Conservation (phyloP, 352 stramenopile genomes). For the Globisporangium uncinulatum region DNA sequence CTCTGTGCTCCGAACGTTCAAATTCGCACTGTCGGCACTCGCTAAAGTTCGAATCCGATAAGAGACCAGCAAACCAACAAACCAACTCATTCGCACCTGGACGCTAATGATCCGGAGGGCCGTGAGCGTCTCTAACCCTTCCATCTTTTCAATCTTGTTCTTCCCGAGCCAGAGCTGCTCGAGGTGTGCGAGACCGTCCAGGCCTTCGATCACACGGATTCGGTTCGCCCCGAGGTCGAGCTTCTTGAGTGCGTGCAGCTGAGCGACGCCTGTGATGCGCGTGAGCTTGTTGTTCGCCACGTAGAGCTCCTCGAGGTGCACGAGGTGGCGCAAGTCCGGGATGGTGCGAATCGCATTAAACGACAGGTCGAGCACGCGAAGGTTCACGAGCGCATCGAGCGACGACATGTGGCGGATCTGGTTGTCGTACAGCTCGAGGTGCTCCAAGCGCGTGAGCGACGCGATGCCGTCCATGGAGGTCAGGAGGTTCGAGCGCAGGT, state of each 20-base stretch:
- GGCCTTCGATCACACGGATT: slow-evolving; percentile 90
- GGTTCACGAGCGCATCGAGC: slow-evolving; percentile 50
- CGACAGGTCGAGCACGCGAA: slow-evolving; percentile 92
- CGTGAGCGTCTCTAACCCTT: slow-evolving; percentile 75
- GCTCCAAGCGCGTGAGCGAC: slow-evolving; percentile 61
- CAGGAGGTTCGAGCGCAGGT: slow-evolving; percentile 80
- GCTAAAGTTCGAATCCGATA: neutral
- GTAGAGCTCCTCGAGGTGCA: slow-evolving; percentile 88
- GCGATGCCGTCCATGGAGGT: slow-evolving; percentile 74
- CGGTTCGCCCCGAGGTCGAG: slow-evolving; percentile 97
- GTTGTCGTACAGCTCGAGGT: slow-evolving; percentile 99
- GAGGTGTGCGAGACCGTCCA: slow-evolving; percentile 86
- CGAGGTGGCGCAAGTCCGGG: slow-evolving; percentile 69
- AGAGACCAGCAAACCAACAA: neutral
- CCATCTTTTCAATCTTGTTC: slow-evolving; percentile 96
- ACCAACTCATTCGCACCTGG: slow-evolving; percentile 23
- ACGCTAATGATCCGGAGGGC: slow-evolving; percentile 88
- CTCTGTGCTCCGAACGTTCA: slow-evolving; percentile 52
- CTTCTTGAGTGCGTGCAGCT: slow-evolving; percentile 88
- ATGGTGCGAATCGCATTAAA: slow-evolving; percentile 96
- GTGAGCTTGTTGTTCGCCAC: slow-evolving; percentile 98
- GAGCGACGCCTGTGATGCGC: slow-evolving; percentile 87
- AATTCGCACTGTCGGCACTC: too few species aligned
- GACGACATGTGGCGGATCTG: slow-evolving; percentile 86
- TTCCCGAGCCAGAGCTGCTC: slow-evolving; percentile 97